A percentile compares a stretch with the other conserved stretches of the same genome.
phyloP scores from a whole-genome alignment of 2,329 filamentous ascomycete species.

The Emergomyces orientalis region DNA sequence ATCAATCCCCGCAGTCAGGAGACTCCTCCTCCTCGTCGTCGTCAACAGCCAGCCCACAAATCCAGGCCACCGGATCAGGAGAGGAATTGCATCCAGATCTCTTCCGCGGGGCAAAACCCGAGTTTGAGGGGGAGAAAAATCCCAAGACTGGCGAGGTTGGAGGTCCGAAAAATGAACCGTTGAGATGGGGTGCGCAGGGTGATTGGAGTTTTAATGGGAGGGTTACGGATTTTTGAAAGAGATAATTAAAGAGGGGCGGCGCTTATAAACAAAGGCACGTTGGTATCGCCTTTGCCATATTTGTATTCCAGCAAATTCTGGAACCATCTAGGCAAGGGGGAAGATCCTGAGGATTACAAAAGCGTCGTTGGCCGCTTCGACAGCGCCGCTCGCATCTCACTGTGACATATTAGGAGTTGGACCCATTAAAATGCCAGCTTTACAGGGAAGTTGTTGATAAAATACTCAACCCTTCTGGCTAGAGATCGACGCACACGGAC shows the following conservation, averaged over 20 bases:
- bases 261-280: neutral
- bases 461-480: neutral
- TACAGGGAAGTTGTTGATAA: neutral
- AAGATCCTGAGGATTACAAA: neutral
- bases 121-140: slow-evolving; percentile 88
- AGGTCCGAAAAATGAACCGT: slow-evolving; percentile 91
- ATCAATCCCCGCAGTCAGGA: slow-evolving; percentile 40
- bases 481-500: neutral
- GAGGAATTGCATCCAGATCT: slow-evolving; percentile 63
- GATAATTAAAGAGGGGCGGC: neutral
- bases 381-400: neutral
- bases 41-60: slow-evolving; percentile 29
- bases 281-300: neutral
- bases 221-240: slow-evolving; percentile 71
- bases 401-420: neutral
- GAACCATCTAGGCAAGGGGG: neutral
- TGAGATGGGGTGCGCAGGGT: slow-evolving; percentile 69
- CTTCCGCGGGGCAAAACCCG: slow-evolving; percentile 67
- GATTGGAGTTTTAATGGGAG: slow-evolving; percentile 93
- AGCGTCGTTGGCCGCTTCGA: neutral
- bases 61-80: neutral
- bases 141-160: slow-evolving; percentile 92
- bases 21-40: slow-evolving; percentile 11
- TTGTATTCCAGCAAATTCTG: neutral
- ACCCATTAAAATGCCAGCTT: neutral